phyloP scores from a whole-genome alignment of 192 early-diverging fungal species.

The Cladochytrium replicatum region DNA sequence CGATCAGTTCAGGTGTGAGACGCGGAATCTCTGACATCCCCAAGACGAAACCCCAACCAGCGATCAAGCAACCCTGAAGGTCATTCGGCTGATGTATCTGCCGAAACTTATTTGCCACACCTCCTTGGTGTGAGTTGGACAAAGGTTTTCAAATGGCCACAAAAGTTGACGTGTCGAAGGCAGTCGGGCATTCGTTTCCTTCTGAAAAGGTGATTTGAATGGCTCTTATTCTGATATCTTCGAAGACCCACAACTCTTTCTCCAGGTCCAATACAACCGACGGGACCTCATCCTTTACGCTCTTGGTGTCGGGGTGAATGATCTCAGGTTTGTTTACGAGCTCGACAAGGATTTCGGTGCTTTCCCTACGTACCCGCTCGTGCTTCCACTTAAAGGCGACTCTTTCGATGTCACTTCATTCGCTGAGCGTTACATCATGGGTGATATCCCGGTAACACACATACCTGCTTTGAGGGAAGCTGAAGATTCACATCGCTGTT shows the following conservation, averaged over 20 bases:
- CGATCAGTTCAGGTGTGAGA: too few species aligned
- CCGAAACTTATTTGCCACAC: too few species aligned
- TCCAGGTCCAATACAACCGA: slow-evolving; percentile 44
- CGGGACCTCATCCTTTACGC: slow-evolving; percentile 67
- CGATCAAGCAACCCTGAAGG: too few species aligned
- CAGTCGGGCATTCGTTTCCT: slow-evolving; percentile 39
- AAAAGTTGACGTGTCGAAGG: too few species aligned
- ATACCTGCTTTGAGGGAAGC: too few species aligned
- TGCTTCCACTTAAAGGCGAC: slow-evolving; percentile 47
- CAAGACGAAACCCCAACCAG: too few species aligned
- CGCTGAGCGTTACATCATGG: slow-evolving; percentile 22
- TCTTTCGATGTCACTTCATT: slow-evolving; percentile 46
- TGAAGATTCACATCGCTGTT: slow-evolving; percentile 51
- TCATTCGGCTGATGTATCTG: too few species aligned
- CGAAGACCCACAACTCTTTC: too few species aligned
- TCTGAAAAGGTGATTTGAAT: slow-evolving; percentile 22
- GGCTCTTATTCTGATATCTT: background rate
- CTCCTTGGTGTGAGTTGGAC: too few species aligned
- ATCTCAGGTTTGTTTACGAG: slow-evolving; percentile 62
- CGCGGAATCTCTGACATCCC: too few species aligned
- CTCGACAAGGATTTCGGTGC: slow-evolving; percentile 49
- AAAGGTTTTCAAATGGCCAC: too few species aligned
- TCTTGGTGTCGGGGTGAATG: slow-evolving; percentile 52
- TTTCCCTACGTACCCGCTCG: slow-evolving; percentile 64
- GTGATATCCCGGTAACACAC: slow-evolving; percentile 12